phyloP scores from a whole-genome alignment of 345 rosid genomes.

The Arabis hirsuta region DNA sequence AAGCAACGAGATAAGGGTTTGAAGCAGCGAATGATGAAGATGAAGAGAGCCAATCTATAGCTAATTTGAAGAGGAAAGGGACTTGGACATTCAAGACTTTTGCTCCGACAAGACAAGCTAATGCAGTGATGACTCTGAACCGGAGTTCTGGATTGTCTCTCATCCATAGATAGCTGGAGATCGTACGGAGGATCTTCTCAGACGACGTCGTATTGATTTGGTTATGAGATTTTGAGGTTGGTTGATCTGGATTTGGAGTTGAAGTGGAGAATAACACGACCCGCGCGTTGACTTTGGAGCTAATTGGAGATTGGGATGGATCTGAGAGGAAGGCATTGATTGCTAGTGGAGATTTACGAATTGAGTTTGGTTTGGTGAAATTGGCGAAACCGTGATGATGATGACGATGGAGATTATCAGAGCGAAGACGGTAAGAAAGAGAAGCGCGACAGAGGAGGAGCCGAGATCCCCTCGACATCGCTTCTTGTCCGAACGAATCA shows the following conservation, averaged over 20 bases:
- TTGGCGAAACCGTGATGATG: conserved; percentile 19
- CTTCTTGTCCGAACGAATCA: conserved; percentile 21
- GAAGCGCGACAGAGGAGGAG: conserved; percentile 30
- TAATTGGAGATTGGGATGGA: conserved; percentile 36
- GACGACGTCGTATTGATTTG: conserved; percentile 31
- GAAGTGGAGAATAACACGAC: conserved; percentile 54
- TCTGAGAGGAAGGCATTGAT: conserved; percentile 44
- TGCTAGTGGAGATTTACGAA: background rate
- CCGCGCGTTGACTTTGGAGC: conserved; percentile 42
- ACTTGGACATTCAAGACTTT: conserved; percentile 89
- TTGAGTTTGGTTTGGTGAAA: conserved; percentile 32
- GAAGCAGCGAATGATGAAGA: conserved; percentile 59
- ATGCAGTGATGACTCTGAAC: conserved; percentile 71
- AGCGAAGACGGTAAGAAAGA: conserved; percentile 16
- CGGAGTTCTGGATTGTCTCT: conserved; percentile 81
- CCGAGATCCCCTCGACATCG: conserved; percentile 31
- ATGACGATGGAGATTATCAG: conserved; percentile 27
- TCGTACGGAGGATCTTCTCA: conserved; percentile 64
- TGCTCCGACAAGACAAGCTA: conserved; percentile 79
- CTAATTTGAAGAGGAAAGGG: conserved; percentile 87
- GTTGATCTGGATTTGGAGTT: conserved; percentile 44
- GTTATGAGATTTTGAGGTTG: background rate
- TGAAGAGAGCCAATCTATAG: conserved; percentile 80
- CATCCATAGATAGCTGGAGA: conserved; percentile 81
- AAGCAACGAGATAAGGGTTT: conserved; percentile 60